phyloP scores from a whole-genome alignment of 805 yeast genomes.

The Suhomyces vadensis region DNA sequence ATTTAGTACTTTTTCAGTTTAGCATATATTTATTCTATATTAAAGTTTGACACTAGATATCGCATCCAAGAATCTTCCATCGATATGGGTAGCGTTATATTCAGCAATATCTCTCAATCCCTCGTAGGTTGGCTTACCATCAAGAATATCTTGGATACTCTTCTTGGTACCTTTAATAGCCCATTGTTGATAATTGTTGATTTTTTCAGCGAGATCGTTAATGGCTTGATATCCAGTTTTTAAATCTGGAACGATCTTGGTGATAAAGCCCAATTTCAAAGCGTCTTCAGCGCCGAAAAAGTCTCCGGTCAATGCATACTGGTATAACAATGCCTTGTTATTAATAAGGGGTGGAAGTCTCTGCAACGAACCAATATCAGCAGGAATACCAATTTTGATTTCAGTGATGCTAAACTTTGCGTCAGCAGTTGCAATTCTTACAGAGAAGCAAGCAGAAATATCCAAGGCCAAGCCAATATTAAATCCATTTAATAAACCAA shows the following conservation, averaged over 20 bases:
- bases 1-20: too few relatives aligned
- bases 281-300: conserved; percentile 59
- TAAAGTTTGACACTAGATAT: neutral
- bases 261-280: conserved; percentile 52
- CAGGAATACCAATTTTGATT: conserved; percentile 70
- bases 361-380: conserved; percentile 78
- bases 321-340: conserved; percentile 58
- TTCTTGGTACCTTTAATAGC: conserved; percentile 67
- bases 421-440: conserved; percentile 57
- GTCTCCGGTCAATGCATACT: conserved; percentile 63
- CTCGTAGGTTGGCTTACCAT: conserved; percentile 38
- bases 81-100: conserved; percentile 46
- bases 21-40: neutral
- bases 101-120: conserved; percentile 56
- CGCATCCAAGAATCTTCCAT: conserved; percentile 12
- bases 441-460: conserved; percentile 56
- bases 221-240: conserved; percentile 53
- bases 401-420: conserved; percentile 63
- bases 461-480: conserved; percentile 69
- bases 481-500: conserved; percentile 65
- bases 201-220: conserved; percentile 47
- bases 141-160: conserved; percentile 43
- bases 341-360: conserved; percentile 56
- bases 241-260: conserved; percentile 45
- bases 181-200: conserved; percentile 52